Conservation (phyloP, 2,329 filamentous ascomycete genomes). For the Colletotrichum cuscutae region DNA sequence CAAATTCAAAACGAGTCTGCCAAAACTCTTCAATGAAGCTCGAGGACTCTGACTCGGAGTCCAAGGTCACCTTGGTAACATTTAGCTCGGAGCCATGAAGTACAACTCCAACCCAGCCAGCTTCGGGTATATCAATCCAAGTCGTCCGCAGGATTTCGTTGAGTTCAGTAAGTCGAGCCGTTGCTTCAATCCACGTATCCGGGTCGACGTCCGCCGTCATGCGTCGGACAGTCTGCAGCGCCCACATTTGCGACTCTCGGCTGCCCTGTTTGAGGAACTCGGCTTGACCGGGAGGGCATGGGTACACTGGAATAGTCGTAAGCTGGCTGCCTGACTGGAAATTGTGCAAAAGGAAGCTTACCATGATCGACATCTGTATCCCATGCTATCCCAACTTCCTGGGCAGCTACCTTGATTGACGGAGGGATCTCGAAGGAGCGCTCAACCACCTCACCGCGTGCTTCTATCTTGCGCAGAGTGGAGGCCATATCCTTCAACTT, state of each 20-base stretch:
- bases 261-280: conserved; percentile 42
- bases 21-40: conserved; percentile 39
- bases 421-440: background rate
- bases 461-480: background rate
- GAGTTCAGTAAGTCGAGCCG: conserved; percentile 31
- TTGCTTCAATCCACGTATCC: conserved; percentile 37
- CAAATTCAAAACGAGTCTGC: conserved; percentile 42
- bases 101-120: conserved; percentile 38
- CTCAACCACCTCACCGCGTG: background rate
- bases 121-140: conserved; percentile 32
- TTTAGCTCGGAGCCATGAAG: conserved; percentile 34
- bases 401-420: background rate
- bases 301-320: conserved; percentile 37
- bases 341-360: background rate
- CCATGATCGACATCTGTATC: conserved; percentile 34
- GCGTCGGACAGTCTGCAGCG: conserved; percentile 39
- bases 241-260: conserved; percentile 39
- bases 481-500: conserved; percentile 25
- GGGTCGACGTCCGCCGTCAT: conserved; percentile 35
- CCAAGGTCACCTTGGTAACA: conserved; percentile 26
- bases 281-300: conserved; percentile 42
- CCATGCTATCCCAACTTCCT: background rate
- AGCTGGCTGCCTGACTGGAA: background rate
- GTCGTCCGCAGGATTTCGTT: conserved; percentile 41
- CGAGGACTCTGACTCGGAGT: conserved; percentile 38